Percentiles rank a stretch among this genome's conserved stretches.
Evolutionary conservation across 2,329 filamentous ascomycete genomes (phyloP).

Genomic region (Fusarium fracticaudum): DNA sequence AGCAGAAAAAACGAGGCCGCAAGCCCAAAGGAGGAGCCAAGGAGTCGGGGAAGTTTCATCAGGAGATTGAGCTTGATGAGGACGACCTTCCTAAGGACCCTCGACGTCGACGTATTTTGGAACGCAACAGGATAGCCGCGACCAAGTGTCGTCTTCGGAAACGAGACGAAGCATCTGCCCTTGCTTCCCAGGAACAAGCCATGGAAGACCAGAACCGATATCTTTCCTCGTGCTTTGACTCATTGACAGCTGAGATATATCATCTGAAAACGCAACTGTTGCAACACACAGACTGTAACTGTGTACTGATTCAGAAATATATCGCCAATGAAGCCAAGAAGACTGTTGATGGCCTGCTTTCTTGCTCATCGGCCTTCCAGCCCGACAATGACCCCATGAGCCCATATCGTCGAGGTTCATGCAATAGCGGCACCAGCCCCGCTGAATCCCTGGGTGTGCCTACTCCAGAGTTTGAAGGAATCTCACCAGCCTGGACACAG

Average conservation of each 20-base stretch:
- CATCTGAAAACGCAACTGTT: constrained; percentile 45
- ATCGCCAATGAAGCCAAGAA: constrained; percentile 46
- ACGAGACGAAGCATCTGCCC: constrained; percentile 45
- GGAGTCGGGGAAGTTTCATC: constrained; percentile 6
- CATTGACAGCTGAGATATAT: constrained; percentile 43
- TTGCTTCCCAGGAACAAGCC: constrained; percentile 42
- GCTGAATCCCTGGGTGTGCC: constrained; percentile 38
- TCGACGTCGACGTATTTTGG: constrained; percentile 41
- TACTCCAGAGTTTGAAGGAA: constrained; percentile 35
- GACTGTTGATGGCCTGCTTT: constrained; percentile 39
- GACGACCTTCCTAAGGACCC: constrained; percentile 38
- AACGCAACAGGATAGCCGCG: constrained; percentile 47
- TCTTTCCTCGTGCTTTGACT: constrained; percentile 41
- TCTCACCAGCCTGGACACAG: constrained; percentile 35
- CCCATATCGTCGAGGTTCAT: constrained; percentile 35
- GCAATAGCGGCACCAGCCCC: constrained; percentile 38
- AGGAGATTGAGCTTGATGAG: constrained; percentile 33
- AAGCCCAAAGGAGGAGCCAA: constrained; percentile 37
- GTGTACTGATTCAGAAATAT: constrained; percentile 45
- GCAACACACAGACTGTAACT: constrained; percentile 46
- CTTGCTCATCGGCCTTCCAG: constrained; percentile 28
- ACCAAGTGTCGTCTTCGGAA: constrained; percentile 47
- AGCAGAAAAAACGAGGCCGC: constrained; percentile 41
- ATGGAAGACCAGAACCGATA: constrained; percentile 46
- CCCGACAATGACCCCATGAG: constrained; percentile 18